Evolutionary conservation across 441 rosid species (phyloP).

Genomic region (Euphorbia schlechtendalii): DNA sequence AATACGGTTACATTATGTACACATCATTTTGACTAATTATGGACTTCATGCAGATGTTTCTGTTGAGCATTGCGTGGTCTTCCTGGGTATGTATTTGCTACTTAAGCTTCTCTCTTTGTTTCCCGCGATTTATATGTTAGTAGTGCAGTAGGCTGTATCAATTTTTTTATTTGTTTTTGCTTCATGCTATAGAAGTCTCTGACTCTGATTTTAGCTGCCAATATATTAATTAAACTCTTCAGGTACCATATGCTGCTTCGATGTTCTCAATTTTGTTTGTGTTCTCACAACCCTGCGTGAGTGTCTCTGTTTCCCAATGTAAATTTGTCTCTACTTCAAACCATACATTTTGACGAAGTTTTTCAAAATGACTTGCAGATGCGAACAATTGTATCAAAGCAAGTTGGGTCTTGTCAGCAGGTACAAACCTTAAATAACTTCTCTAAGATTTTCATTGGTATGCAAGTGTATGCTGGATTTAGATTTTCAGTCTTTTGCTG

Average conservation of each 20-base stretch:
- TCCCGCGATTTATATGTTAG: neutral
- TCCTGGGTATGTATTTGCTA: slow-evolving; percentile 48
- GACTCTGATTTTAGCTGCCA: slow-evolving; percentile 14
- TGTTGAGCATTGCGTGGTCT: slow-evolving; percentile 77
- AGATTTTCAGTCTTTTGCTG: neutral
- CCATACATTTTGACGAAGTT: neutral
- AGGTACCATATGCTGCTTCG: slow-evolving; percentile 87
- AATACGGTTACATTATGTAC: neutral
- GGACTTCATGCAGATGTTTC: slow-evolving; percentile 53
- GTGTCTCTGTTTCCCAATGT: slow-evolving; percentile 22
- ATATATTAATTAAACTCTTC: slow-evolving; percentile 20
- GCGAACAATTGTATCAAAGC: slow-evolving; percentile 80
- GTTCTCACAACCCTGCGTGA: slow-evolving; percentile 72
- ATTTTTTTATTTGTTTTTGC: neutral
- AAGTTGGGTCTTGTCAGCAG: slow-evolving; percentile 77
- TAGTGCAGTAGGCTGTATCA: neutral
- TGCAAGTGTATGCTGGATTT: neutral
- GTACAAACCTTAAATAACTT: slow-evolving; percentile 23
- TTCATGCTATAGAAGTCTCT: neutral
- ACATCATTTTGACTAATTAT: slow-evolving; percentile 9
- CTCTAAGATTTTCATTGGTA: neutral
- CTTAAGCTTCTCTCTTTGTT: slow-evolving; percentile 3
- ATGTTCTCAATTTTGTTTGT: slow-evolving; percentile 50
- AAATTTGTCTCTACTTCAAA: neutral
- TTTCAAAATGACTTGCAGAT: slow-evolving; percentile 37